Evolutionary conservation across 352 stramenopile genomes (phyloP), one percentile per base, ranked within the genome.

Genomic region (Phytophthora capsici): DNA sequence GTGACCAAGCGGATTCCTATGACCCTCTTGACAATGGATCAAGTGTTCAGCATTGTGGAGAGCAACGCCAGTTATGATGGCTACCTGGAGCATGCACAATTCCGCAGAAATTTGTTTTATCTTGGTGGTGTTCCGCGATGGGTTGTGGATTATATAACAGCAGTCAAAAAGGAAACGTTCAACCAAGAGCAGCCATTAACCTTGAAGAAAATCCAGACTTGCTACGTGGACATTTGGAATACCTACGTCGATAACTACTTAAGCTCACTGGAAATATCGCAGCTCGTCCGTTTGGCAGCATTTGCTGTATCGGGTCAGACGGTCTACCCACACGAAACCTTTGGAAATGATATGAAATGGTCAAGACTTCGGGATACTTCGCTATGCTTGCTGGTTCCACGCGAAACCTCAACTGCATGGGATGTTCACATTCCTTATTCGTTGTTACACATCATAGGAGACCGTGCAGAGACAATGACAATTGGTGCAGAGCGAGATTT

Each of bases 1-100:
- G 66, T 64, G 34, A 62, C 22, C 9, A 7, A 58, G 26, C 57
- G 40, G 17, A 61, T 73, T 60, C 62, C 71, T 1, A 73, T 73
- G 71, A 50, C 17, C 7, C 53, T 70, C 6, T 66, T 75, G 53
- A 57, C 66, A 22, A 26, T 75, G 50, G 34, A 64, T 60, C 25
- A 75, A 69, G 38, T 78, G 28, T 68, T 70, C 49, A 63, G 22
- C 22, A 61, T 75, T 65, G 55, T 72, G 20, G 41, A 63, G 10
- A 55, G 19, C 38, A 57, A 68, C 38, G 6, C 38, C 22, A n/a
- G 16, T 44, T 65, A 32, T 65, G 26, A 26, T 17, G 3, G 19
- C 6, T 25, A 53, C 1, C 26, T 65, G 19, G 4, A 10, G 25
- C n/a, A 36, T 17, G 6, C 19, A 4, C 10, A 26, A 19, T 22